Evolutionary conservation across 1,284 basidiomycete genomes (phyloP).

Genomic region (Trichosporon sp.): DNA sequence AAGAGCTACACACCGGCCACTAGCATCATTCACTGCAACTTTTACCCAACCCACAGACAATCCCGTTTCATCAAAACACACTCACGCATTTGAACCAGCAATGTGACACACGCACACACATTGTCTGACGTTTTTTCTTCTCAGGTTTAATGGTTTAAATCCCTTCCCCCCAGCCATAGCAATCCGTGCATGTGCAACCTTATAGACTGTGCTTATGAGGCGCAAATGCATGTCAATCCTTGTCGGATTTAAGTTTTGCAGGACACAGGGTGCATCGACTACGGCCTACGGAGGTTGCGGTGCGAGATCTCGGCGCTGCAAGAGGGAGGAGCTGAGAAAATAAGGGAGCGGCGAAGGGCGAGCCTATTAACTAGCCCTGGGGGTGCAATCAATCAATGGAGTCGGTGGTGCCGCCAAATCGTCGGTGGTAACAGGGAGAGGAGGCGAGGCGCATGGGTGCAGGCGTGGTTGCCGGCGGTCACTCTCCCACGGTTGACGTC

Average conservation of each 20-base stretch:
- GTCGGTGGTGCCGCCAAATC: constrained; percentile 2
- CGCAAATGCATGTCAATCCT: constrained; percentile 18
- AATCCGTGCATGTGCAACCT: constrained; percentile 11
- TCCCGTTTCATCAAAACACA: constrained; percentile 17
- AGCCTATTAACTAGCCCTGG: constrained; percentile 8
- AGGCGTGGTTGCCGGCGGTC: not conserved
- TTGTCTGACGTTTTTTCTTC: constrained; percentile 11
- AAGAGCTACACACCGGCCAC: not conserved
- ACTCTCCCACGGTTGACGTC: constrained; percentile 17
- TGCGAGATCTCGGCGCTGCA: not conserved
- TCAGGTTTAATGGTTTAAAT: not conserved
- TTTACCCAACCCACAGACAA: constrained; percentile 7
- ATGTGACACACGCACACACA: constrained; percentile 18
- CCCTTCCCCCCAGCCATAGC: not conserved
- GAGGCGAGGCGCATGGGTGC: not conserved
- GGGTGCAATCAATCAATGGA: not conserved
- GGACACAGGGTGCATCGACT: not conserved
- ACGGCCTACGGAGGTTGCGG: constrained; percentile 6
- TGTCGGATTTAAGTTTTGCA: constrained; percentile 14
- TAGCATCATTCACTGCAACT: constrained; percentile 18
- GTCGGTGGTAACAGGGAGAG: not conserved
- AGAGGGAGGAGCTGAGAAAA: constrained; percentile 3
- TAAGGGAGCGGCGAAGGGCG: constrained; percentile 1
- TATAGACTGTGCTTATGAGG: constrained; percentile 17
- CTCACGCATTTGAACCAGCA: constrained; percentile 14